phyloP scores from a whole-genome alignment of 305 asterid genomes.

The Stenogyne calaminthoides region DNA sequence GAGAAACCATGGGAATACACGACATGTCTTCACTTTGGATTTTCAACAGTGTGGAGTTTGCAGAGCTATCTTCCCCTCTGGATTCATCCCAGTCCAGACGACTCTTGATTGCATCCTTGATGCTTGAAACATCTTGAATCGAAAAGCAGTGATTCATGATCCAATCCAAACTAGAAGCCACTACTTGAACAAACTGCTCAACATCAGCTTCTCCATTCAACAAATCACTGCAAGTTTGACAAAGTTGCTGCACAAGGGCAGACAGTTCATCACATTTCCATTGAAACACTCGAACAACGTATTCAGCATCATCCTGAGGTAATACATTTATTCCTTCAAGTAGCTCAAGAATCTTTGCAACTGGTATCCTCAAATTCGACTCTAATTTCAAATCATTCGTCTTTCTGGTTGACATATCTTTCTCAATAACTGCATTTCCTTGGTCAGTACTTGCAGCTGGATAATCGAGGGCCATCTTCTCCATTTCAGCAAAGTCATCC shows the following conservation, averaged over 20 bases:
- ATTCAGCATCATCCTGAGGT: constrained; percentile 47
- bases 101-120: constrained; percentile 61
- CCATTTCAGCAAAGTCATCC: constrained; percentile 98
- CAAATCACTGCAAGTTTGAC: constrained; percentile 62
- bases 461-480: constrained; percentile 62
- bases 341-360: constrained; percentile 68
- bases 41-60: constrained; percentile 40
- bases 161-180: constrained; percentile 79
- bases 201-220: constrained; percentile 50
- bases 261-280: constrained; percentile 81
- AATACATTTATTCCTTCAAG: constrained; percentile 64
- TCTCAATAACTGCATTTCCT: constrained; percentile 36
- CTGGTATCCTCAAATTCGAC: constrained; percentile 42
- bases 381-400: constrained; percentile 38
- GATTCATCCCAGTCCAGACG: constrained; percentile 77
- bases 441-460: constrained; percentile 37
- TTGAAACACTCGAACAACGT: constrained; percentile 67
- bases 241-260: constrained; percentile 53
- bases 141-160: constrained; percentile 87
- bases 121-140: constrained; percentile 86
- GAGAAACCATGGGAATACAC: constrained; percentile 16
- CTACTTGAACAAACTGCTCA: constrained; percentile 57
- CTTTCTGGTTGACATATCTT: constrained; percentile 28
- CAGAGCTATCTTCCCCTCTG: constrained; percentile 54
- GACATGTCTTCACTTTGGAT: constrained; percentile 30